phyloP scores from a whole-genome alignment of 257 asterid species.

The Marsdenia floribunda region DNA sequence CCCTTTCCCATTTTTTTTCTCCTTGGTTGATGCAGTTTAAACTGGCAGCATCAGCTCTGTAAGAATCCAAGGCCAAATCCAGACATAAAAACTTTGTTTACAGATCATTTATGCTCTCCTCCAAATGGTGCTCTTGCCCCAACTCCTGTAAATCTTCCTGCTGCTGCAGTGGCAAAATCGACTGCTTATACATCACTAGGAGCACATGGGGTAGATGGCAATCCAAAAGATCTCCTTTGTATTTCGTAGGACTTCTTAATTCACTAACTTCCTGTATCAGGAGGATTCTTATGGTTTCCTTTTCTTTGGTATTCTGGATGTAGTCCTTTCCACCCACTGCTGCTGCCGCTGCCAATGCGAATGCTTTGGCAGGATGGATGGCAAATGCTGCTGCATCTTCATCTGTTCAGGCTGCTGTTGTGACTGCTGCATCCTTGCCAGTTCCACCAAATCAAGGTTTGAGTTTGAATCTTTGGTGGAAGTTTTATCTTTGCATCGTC shows the following conservation, averaged over 20 bases:
- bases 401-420: slow-evolving; percentile 96
- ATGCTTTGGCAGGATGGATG: slow-evolving; percentile 98
- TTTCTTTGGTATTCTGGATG: slow-evolving; percentile 20
- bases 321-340: slow-evolving; percentile 90
- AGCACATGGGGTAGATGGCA: slow-evolving; percentile 67
- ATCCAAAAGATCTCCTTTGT: slow-evolving; percentile 5
- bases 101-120: slow-evolving; percentile 77
- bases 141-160: slow-evolving; percentile 68
- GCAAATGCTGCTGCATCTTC: slow-evolving; percentile 91
- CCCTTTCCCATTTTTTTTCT: background rate
- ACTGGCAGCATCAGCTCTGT: slow-evolving; percentile 99
- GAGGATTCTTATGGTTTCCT: slow-evolving; percentile 6
- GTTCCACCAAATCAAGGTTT: slow-evolving; percentile 85
- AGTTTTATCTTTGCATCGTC: background rate
- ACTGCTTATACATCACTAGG: slow-evolving; percentile 72
- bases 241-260: background rate
- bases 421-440: slow-evolving; percentile 83
- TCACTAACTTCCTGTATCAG: background rate
- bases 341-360: slow-evolving; percentile 82
- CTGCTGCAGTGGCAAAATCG: slow-evolving; percentile 75
- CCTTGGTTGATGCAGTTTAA: slow-evolving; percentile 53
- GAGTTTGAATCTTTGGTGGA: background rate
- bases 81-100: slow-evolving; percentile 87
- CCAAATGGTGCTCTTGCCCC: slow-evolving; percentile 86
- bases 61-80: slow-evolving; percentile 95